These are phyloP conservation scores for Borealophlyctis nickersoniae DNA, from an alignment of 192 early-diverging fungal species.

Conservation along the genomic window DNA sequence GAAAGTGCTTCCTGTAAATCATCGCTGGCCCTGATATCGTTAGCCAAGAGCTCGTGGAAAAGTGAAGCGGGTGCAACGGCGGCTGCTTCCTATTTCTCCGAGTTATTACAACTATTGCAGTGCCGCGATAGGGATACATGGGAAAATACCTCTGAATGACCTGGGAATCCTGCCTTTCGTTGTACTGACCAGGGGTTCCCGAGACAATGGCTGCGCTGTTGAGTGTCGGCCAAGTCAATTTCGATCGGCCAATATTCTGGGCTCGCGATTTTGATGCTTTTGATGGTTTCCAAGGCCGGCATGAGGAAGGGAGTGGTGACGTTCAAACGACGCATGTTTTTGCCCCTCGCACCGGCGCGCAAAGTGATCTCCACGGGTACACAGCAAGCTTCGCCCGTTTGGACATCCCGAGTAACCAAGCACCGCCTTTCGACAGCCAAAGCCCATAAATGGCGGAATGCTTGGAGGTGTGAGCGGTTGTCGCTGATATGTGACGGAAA, in stretches of 20 bases:
- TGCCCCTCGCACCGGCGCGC: background rate
- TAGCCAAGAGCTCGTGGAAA: slow-evolving; percentile 6
- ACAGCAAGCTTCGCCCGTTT: slow-evolving; percentile 46
- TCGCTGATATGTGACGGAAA: slow-evolving; percentile 52
- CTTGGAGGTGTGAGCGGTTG: slow-evolving; percentile 67
- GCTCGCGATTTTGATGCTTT: slow-evolving; percentile 49
- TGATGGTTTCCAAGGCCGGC: slow-evolving; percentile 50
- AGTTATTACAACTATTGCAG: background rate
- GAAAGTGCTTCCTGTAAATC: slow-evolving; percentile 20
- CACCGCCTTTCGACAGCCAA: slow-evolving; percentile 68
- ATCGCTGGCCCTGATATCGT: slow-evolving; percentile 14
- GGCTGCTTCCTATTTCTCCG: background rate
- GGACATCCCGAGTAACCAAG: slow-evolving; percentile 66
- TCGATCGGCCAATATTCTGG: slow-evolving; percentile 56
- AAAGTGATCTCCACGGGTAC: slow-evolving; percentile 50
- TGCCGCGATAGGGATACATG: slow-evolving; percentile 1
- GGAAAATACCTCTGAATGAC: no score
- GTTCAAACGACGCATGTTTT: slow-evolving; percentile 14
- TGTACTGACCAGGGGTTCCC: slow-evolving; percentile 27
- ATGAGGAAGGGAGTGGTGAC: slow-evolving; percentile 60
- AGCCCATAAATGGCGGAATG: slow-evolving; percentile 78
- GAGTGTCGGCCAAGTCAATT: slow-evolving; percentile 37
- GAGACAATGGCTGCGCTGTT: background rate
- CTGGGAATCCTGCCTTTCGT: slow-evolving; percentile 20
- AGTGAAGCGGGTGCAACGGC: background rate